Percentiles rank a stretch among this genome's conserved stretches.
Evolutionary conservation across 345 rosid species (phyloP).

Genomic region (Euclidium syriacum): DNA sequence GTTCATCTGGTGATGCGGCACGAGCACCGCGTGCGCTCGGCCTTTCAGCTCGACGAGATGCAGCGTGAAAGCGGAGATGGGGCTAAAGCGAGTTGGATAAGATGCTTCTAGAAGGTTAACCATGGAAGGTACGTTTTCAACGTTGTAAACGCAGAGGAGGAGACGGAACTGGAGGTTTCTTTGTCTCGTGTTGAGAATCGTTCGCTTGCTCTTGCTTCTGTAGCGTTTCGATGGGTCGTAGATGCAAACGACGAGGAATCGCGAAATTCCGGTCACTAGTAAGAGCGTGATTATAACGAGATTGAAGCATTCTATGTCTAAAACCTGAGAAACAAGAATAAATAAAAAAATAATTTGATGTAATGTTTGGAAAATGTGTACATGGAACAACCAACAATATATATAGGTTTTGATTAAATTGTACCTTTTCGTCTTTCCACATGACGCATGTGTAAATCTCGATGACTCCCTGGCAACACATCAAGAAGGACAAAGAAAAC

Average conservation of each 20-base stretch:
- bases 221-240: conserved; percentile 63
- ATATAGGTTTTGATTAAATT: background rate
- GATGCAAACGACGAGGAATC: conserved; percentile 39
- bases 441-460: conserved; percentile 30
- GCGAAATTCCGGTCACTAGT: conserved; percentile 31
- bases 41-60: conserved; percentile 36
- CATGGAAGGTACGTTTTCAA: conserved; percentile 30
- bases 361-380: background rate
- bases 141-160: conserved; percentile 45
- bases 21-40: conserved; percentile 28
- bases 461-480: conserved; percentile 38
- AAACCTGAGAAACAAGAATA: conserved; percentile 14
- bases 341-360: background rate
- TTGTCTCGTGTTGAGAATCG: conserved; percentile 35
- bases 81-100: conserved; percentile 25
- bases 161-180: conserved; percentile 42
- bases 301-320: conserved; percentile 29
- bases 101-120: conserved; percentile 33
- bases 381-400: background rate
- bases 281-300: conserved; percentile 30
- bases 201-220: conserved; percentile 45
- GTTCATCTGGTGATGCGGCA: conserved; percentile 32
- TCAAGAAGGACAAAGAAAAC: conserved; percentile 25
- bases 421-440: conserved; percentile 34
- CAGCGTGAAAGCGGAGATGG: conserved; percentile 25